Base-by-base conservation (phyloP, 495 filamentous ascomycete genomes). In the Penicillium angulare region DNA sequence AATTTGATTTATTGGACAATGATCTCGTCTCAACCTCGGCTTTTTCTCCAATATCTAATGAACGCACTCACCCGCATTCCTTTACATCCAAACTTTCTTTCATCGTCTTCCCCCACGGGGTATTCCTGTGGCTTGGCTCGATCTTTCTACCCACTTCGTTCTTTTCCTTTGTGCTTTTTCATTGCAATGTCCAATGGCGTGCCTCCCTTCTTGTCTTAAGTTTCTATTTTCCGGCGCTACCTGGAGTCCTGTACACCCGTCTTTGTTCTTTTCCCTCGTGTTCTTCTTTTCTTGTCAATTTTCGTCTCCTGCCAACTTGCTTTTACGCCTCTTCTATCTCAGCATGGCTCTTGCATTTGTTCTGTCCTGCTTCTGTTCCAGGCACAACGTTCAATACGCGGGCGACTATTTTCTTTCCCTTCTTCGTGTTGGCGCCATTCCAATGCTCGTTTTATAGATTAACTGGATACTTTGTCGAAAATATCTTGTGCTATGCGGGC, bases 181-280 rank as follows among this genome's bases (percentile, higher is more conserved):
- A 52, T 60, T 49, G 27, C 57, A 50, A 51, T 51, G 21, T 56
- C 39, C 39, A 51, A 43, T 40, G 33, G 50, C 52, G 23, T 58
- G 43, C 23, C 56, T 52, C 35, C 39, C 57, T 50, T 50, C 21
- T 38, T 55, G 41, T 39, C 45, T 43, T 44, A 50, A 18, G 40
- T 55, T 43, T 46, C 24, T 35, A 29, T 56, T 27, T 56, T 52
- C 31, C 20, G 45, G 44, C 50, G 43, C 54, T 50, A 9, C 17
- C 43, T 35, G 53, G 59, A 55, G 49, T 66, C 31, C 15, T 60
- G 51, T 58, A 59, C 36, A 66, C 53, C 50, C 33, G 22, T 47
- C 47, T 33, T 42, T 52, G 46, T 43, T 17, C 31, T 45, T 17
- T 34, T 41, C 26, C 13, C 20, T 23, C 27, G 49, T 47, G 36